Evolutionary conservation across 345 rosid genomes (phyloP), one percentile per base, ranked within the genome.

Genomic region (Eucalyptus polyanthemos): DNA sequence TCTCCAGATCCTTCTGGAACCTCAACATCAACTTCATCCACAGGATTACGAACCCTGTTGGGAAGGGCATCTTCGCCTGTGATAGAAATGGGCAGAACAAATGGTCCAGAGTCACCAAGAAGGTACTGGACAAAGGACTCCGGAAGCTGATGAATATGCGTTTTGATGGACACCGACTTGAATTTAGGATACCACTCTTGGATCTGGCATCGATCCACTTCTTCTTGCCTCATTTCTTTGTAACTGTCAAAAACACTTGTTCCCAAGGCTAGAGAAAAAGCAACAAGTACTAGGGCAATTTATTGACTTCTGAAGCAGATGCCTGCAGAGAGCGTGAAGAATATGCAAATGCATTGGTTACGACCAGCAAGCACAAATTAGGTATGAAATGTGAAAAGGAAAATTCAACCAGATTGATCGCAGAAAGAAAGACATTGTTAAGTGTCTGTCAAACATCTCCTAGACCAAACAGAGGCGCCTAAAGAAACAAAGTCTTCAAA

Each of bases 171-270:
- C 42, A 91, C 89, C 6, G 95, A 92, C 93, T 89, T 95, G 88
- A 97, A 96, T 88, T 93, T 97, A 3, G 98, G 99, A 86, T 96
- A 96, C 98, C 98, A 96, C 88, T 94, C 96, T 81, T 96, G 98
- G 91, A 95, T 95, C 92, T 97, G 99, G 91, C 99, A 97, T 21
- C 93, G 92, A 45, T 95, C 94, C 25, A 96, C 94, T 89, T 97
- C 97, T 86, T 90, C 97, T 89, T 92, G 94, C 91, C 93, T 95
- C 99, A 97, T 97, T 80, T 49, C n/a, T 40, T 37, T 40, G 85
- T 37, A 40, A 40, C 47, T 76, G 42, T 76, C 29, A 76, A 76
- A 76, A 40, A 76, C 2, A 27, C 85, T 76, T 1, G 16, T 76
- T 40, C 85, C 85, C 44, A 76, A 40, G 47, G 47, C 85, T 21